Evolutionary conservation across 257 asterid genomes (phyloP), one percentile per base, ranked within the genome.

Genomic region (Euphrasia confusa): DNA sequence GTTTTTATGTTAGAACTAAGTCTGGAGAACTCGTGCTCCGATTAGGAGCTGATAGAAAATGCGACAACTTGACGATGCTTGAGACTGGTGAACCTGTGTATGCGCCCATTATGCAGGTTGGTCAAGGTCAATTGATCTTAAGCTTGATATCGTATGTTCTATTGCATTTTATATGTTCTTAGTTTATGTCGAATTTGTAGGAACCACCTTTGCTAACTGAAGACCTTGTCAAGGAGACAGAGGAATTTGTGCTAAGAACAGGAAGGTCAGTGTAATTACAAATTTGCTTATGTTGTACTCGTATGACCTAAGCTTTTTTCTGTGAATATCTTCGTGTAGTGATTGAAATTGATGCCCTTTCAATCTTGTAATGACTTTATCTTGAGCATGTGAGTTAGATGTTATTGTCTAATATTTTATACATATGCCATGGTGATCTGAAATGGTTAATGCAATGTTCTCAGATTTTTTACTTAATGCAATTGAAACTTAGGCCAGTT

Each of bases 181-280:
- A 69, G 45, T 62, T 39, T 64, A 54, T 65, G 71, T 32, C 63
- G 21, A 75, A 52, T 70, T 58, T 80, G 57, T 71, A 93, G 99
- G 97, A 93, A 74, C 86, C 83, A 1, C 99, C 99, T 72, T 61
- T 93, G 78, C 75, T 93, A 64, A 93, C 99, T 44, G 99, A 89
- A 83, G 99, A 93, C 77, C 81, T 89, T 67, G 82, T 93, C 61
- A 93, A 83, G 81, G 99, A 93, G 78, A 93, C 97, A 12, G 99
- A 93, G 80, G 99, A 93, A 78, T 89, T 93, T 72, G 97, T 93
- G 69, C 83, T 87, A 35, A 84, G 99, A 67, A 93, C 99, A 52
- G 96, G 99, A 68, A 93, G 99, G 99, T 92, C 65, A 76, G 89
- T 75, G 66, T 47, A 71, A 54, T 48, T 63, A n/a, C 12, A 37